phyloP scores from a whole-genome alignment of 805 yeast species.

The Metschnikowia henanensis region DNA sequence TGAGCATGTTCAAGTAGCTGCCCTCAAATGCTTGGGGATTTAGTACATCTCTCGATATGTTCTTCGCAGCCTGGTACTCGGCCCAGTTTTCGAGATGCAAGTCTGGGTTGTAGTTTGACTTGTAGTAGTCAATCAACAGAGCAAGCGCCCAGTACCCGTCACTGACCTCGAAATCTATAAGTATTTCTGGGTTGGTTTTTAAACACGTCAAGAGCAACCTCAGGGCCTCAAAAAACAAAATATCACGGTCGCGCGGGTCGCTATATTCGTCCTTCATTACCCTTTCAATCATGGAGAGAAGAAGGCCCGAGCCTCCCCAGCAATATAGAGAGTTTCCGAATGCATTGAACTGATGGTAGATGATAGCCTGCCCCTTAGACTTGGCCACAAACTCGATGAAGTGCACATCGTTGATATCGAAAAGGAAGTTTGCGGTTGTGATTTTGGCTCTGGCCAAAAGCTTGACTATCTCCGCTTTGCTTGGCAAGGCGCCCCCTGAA shows the following conservation, averaged over 20 bases:
- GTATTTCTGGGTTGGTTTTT: conserved; percentile 48
- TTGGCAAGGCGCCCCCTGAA: conserved; percentile 1
- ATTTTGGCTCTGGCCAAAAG: conserved; percentile 5
- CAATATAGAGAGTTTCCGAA: conserved; percentile 37
- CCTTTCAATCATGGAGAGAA: conserved; percentile 47
- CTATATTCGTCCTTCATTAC: conserved; percentile 30
- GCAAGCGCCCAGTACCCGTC: conserved; percentile 63
- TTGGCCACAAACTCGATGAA: conserved; percentile 13
- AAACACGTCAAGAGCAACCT: conserved; percentile 44
- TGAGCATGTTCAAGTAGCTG: conserved; percentile 2
- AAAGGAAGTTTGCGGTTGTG: conserved; percentile 13
- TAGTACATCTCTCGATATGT: neutral
- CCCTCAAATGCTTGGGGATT: neutral
- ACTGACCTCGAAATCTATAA: conserved; percentile 56
- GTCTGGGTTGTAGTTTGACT: conserved; percentile 21
- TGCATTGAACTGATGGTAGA: conserved; percentile 26
- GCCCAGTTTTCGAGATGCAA: conserved; percentile 2
- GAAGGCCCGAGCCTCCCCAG: conserved; percentile 52
- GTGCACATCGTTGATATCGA: conserved; percentile 14
- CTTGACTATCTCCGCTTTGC: conserved; percentile 3
- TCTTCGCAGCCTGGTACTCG: neutral
- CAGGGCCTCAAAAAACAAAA: conserved; percentile 33
- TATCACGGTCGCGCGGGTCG: conserved; percentile 18
- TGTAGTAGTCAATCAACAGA: conserved; percentile 51
- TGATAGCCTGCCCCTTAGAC: conserved; percentile 10